These are phyloP conservation scores for Scheffersomyces stipitis DNA, from an alignment of 805 yeast species.

Conservation along the genomic window DNA sequence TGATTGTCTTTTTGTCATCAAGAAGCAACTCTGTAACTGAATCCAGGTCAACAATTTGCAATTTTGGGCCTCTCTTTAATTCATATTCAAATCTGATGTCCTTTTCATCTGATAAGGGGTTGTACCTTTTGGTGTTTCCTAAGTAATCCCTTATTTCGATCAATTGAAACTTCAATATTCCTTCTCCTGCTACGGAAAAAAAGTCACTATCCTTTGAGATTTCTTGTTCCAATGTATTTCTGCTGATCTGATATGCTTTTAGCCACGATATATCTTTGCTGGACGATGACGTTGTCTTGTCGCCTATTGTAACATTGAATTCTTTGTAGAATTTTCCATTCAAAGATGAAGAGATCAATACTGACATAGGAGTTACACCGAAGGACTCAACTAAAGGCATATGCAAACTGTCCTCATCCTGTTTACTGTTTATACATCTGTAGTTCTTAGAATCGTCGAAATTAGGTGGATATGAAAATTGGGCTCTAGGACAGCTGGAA, in stretches of 20 bases:
- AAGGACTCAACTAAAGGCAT: constrained; percentile 52
- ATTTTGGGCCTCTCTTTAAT: constrained; percentile 23
- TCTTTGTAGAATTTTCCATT: constrained; percentile 23
- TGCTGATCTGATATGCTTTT: constrained; percentile 19
- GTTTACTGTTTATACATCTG: constrained; percentile 53
- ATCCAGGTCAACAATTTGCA: constrained; percentile 21
- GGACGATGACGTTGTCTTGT: constrained; percentile 2
- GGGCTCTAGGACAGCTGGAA: constrained; percentile 76
- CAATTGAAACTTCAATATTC: constrained; percentile 34
- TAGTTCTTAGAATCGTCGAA: constrained; percentile 29
- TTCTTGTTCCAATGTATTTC: constrained; percentile 38
- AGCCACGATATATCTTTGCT: constrained; percentile 39
- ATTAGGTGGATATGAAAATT: constrained; percentile 40
- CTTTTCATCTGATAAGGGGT: constrained; percentile 35
- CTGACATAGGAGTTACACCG: constrained; percentile 72
- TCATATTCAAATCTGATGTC: constrained; percentile 33
- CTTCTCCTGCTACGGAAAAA: constrained; percentile 17
- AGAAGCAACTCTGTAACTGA: constrained; percentile 21
- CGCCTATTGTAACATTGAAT: constrained; percentile 24
- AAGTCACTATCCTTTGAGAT: constrained; percentile 26
- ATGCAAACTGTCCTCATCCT: constrained; percentile 40
- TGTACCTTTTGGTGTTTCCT: constrained; percentile 33
- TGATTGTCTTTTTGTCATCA: constrained; percentile 25
- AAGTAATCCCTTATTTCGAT: constrained; percentile 30
- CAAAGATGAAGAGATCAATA: constrained; percentile 24